Evolutionary conservation across 805 yeast genomes (phyloP), one percentile per base, ranked within the genome.

Genomic region (Yamadazyma olivae): DNA sequence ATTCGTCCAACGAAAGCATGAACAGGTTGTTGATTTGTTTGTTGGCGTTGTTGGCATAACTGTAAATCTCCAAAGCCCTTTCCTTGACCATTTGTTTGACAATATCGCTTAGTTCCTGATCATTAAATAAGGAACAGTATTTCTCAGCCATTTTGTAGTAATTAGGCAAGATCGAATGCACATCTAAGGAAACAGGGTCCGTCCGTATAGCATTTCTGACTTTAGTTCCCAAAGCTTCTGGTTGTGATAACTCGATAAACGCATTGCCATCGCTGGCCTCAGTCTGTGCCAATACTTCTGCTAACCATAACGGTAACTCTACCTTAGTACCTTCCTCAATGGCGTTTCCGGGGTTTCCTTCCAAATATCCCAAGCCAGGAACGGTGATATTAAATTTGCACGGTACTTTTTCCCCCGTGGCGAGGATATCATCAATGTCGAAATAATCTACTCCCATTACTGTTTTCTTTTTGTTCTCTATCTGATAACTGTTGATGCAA

Each of bases 271-370:
- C 56, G 9, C 54, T 61, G 22, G 57, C 46, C 21, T 54, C 55
- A 44, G 59, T 64, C 29, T 44, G 54, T 0, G 95, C 95, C 21
- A 90, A 61, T 1, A 83, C 74, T 40, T 81, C 81, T 0, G 96
- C 95, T 27, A 91, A 60, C 98, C 98, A 91, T 19, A 89, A 57
- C 0, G 98, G 98, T 17, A 91, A 67, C 39, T 85, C 90, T 3
- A 88, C 50, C 49, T 79, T 79, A 2, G 89, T 70, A 22, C 78
- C 80, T 48, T 76, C 70, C 36, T 64, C 59, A 20, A 82, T 65
- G 41, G 79, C 54, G 44, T 77, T 71, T 1, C 83, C 86, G 1
- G 88, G 85, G 41, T 82, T 77, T 6, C 90, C 88, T 50, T 83
- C 90, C 5, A 91, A 65, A 51, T 82, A 87, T 2, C 96, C 97